These are phyloP conservation scores for Acacia melanoxylon DNA, from an alignment of 306 rosid genomes.

Conservation along the genomic window DNA sequence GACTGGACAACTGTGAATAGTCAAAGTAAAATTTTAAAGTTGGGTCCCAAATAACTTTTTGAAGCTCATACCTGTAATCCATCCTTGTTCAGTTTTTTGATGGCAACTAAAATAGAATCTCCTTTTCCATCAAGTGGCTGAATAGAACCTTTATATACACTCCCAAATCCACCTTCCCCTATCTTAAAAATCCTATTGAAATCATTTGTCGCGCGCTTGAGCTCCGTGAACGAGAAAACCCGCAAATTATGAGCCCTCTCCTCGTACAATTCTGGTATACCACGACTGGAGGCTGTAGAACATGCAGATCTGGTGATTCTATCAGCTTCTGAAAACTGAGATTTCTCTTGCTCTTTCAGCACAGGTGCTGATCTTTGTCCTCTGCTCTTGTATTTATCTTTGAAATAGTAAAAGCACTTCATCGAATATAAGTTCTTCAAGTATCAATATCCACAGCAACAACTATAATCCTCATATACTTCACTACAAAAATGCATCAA, in stretches of 20 bases:
- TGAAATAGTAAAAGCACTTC: constrained; percentile 77
- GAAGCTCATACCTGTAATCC: constrained; percentile 58
- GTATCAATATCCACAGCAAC: neutral
- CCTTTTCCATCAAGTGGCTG: constrained; percentile 49
- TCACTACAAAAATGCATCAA: constrained; percentile 30
- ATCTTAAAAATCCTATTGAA: constrained; percentile 56
- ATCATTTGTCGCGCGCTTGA: constrained; percentile 48
- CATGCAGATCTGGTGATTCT: constrained; percentile 15
- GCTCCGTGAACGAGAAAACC: constrained; percentile 50
- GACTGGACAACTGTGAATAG: neutral
- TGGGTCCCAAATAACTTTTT: neutral
- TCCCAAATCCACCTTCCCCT: constrained; percentile 78
- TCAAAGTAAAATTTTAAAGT: neutral
- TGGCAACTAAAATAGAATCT: constrained; percentile 45
- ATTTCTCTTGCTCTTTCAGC: constrained; percentile 38
- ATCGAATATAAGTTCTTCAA: constrained; percentile 33
- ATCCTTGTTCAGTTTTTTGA: constrained; percentile 55
- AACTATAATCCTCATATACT: constrained; percentile 24
- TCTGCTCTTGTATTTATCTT: constrained; percentile 44
- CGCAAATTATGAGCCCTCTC: constrained; percentile 61
- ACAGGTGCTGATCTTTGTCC: constrained; percentile 65
- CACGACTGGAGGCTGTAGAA: constrained; percentile 47
- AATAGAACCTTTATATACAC: constrained; percentile 62
- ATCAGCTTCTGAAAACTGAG: constrained; percentile 34
- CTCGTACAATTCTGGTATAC: constrained; percentile 58